Conservation (phyloP, 2,329 filamentous ascomycete species). For the Ciborinia camelliae region DNA sequence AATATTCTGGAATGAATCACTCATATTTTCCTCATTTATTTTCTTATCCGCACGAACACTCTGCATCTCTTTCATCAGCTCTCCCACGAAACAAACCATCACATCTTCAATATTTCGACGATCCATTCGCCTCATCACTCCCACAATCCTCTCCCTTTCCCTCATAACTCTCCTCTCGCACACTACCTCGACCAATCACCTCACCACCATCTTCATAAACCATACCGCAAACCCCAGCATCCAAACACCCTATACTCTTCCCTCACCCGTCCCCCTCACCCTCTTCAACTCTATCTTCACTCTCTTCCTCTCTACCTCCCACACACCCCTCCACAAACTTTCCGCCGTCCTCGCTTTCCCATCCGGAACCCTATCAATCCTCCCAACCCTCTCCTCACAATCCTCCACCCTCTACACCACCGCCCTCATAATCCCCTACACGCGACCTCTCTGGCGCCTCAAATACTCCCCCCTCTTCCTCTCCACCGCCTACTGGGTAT, state of each 20-base stretch:
- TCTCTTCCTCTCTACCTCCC: conserved; percentile 43
- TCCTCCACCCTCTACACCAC: conserved; percentile 48
- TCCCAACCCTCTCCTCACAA: conserved; percentile 45
- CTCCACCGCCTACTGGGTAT: conserved; percentile 46
- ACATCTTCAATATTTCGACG: conserved; percentile 44
- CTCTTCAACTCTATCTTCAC: conserved; percentile 48
- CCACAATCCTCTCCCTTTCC: conserved; percentile 42
- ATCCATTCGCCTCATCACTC: conserved; percentile 43
- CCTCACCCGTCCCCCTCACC: conserved; percentile 39
- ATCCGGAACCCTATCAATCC: conserved; percentile 45
- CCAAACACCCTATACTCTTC: conserved; percentile 35
- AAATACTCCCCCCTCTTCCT: conserved; percentile 37
- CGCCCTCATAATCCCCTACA: conserved; percentile 44
- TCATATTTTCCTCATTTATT: conserved; percentile 47
- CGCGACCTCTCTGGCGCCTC: conserved; percentile 25
- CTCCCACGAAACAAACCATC: conserved; percentile 38
- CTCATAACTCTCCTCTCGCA: conserved; percentile 41
- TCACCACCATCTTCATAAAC: conserved; percentile 41
- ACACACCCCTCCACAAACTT: conserved; percentile 39
- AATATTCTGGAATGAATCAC: conserved; percentile 44
- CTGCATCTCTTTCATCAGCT: conserved; percentile 42
- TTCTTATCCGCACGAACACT: conserved; percentile 44
- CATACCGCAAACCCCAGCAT: conserved; percentile 41
- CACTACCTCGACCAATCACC: conserved; percentile 32
- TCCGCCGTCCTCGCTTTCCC: conserved; percentile 44